Evolutionary conservation across 495 filamentous ascomycete genomes (phyloP).

Genomic region (Oleoguttula mirabilis): DNA sequence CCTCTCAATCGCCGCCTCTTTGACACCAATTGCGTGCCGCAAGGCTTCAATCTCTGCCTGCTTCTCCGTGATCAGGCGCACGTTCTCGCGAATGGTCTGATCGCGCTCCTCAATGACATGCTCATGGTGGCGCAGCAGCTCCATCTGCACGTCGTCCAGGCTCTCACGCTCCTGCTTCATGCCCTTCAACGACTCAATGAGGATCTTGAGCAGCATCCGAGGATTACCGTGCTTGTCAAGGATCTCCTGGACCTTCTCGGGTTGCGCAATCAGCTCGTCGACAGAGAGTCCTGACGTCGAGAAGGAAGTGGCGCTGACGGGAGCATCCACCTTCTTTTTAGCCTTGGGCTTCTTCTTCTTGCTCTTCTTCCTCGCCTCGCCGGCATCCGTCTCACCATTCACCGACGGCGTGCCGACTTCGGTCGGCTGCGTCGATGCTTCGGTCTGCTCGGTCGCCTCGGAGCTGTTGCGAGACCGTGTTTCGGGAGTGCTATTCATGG

Average conservation of each 20-base stretch:
- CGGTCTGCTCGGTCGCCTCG: constrained; percentile 11
- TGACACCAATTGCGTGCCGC: constrained; percentile 52
- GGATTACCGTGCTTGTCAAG: not conserved
- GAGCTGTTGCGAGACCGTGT: constrained; percentile 2
- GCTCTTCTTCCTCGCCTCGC: constrained; percentile 22
- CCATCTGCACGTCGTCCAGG: not conserved
- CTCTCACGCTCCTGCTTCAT: not conserved
- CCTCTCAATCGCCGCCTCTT: constrained; percentile 55
- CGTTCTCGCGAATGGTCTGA: constrained; percentile 5
- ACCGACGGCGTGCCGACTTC: constrained; percentile 13
- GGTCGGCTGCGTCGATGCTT: constrained; percentile 12
- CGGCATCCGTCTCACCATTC: constrained; percentile 5
- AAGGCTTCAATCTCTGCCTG: constrained; percentile 33
- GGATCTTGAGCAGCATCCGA: not conserved
- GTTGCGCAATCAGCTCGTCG: constrained; percentile 7
- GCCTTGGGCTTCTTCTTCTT: constrained; percentile 23
- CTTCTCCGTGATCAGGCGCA: constrained; percentile 14
- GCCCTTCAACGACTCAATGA: not conserved
- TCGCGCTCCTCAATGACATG: constrained; percentile 6
- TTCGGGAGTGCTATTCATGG: constrained; percentile 11
- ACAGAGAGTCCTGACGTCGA: too few species aligned
- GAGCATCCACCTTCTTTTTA: constrained; percentile 11
- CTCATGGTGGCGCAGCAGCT: constrained; percentile 11
- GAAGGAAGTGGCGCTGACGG: not conserved
- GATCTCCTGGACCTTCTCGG: constrained; percentile 5